Evolutionary conservation across 1,139 yeast genomes (phyloP).

Genomic region (Yamadazyma oceani): DNA sequence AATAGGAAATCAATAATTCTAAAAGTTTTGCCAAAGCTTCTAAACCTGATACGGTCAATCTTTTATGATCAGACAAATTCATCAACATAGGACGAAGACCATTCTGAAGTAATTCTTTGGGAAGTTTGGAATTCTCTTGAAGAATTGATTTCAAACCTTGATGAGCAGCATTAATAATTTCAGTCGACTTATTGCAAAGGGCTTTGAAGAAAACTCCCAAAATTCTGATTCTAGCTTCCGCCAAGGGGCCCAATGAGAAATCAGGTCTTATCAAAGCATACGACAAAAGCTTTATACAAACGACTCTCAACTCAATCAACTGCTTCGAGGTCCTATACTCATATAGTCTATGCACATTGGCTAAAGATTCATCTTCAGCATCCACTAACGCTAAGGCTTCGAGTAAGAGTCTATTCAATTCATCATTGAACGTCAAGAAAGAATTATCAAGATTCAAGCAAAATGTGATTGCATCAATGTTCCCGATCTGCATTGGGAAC

Average conservation of each 20-base stretch:
- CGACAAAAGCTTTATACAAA: constrained; percentile 81
- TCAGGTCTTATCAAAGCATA: constrained; percentile 82
- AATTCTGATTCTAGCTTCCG: constrained; percentile 80
- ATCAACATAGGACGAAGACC: constrained; percentile 94
- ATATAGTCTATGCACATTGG: constrained; percentile 79
- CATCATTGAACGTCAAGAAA: constrained; percentile 85
- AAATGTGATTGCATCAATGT: constrained; percentile 92
- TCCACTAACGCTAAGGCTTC: constrained; percentile 95
- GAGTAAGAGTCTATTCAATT: constrained; percentile 74
- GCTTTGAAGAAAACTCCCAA: constrained; percentile 95
- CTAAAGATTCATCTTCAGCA: constrained; percentile 94
- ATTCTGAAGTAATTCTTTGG: constrained; percentile 88
- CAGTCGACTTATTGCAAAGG: constrained; percentile 78
- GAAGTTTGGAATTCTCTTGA: constrained; percentile 83
- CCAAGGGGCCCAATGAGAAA: constrained; percentile 73
- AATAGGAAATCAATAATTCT: constrained; percentile 85
- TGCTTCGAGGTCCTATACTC: constrained; percentile 90
- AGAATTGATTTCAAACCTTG: constrained; percentile 81
- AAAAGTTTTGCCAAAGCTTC: constrained; percentile 88
- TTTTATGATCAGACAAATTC: constrained; percentile 91
- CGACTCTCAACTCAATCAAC: constrained; percentile 80
- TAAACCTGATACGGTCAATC: constrained; percentile 83
- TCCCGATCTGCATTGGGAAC: constrained; percentile 98
- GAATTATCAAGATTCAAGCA: constrained; percentile 81
- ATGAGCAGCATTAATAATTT: constrained; percentile 92